A percentile compares a stretch with the other conserved stretches of the same genome.
These are phyloP conservation scores for Euphrasia confusa DNA, from an alignment of 257 asterid species.

Conservation along the genomic window DNA sequence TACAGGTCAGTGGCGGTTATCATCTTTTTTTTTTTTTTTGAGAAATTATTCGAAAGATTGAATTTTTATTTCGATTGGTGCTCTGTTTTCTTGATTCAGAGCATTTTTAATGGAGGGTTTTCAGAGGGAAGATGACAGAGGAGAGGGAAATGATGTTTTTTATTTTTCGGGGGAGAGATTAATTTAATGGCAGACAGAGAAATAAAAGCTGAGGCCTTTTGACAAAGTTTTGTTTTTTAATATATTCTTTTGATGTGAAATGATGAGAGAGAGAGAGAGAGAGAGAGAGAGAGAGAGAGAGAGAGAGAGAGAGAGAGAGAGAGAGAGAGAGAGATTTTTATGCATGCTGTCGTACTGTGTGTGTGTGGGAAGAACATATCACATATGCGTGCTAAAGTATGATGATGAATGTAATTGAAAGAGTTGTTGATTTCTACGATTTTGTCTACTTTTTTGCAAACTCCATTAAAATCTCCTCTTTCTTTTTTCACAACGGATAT, in stretches of 20 bases:
- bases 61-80: not conserved
- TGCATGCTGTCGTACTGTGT: constrained; percentile 32
- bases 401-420: not conserved
- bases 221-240: constrained; percentile 31
- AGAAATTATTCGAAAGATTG: no score
- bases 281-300: no score
- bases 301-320: no score
- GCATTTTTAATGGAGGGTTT: not conserved
- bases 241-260: constrained; percentile 37
- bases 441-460: not conserved
- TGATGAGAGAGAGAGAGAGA: constrained; percentile 40
- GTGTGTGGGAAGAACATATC: not conserved
- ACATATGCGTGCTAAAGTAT: constrained; percentile 4
- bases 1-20: constrained; percentile 42
- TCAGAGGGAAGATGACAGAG: constrained; percentile 26
- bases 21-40: constrained; percentile 26
- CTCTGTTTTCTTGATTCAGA: no score
- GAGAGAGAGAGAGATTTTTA: constrained; percentile 27
- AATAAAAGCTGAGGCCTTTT: constrained; percentile 61
- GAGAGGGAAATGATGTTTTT: constrained; percentile 38
- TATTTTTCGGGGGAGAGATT: constrained; percentile 20
- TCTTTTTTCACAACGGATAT: no score
- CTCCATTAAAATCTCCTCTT: not conserved
- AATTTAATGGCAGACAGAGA: constrained; percentile 75
- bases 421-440: constrained; percentile 2